Conservation (phyloP, 352 stramenopile genomes). For the Globisporangium heterothallicum region DNA sequence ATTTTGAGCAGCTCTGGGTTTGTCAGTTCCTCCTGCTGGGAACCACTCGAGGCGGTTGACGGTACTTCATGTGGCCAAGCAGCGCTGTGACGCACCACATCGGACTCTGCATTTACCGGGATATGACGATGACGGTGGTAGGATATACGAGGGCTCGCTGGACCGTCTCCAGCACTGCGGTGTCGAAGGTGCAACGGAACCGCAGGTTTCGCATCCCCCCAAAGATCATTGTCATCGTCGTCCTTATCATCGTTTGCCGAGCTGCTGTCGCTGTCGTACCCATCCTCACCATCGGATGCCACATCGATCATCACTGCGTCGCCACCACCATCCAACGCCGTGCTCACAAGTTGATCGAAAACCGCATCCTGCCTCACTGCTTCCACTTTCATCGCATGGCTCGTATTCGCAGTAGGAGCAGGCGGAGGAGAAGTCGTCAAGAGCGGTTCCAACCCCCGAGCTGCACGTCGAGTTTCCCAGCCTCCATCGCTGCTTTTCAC, state of each 20-base stretch:
- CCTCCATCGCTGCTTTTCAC: not conserved
- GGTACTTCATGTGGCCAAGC: too few relatives aligned
- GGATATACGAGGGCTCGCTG: not conserved
- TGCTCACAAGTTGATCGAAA: not conserved
- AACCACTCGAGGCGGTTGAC: too few relatives aligned
- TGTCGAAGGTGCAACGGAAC: not conserved
- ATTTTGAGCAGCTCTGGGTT: not conserved
- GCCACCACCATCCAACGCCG: not conserved
- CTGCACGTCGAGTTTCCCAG: not conserved
- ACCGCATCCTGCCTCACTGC: not conserved
- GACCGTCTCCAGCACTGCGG: not conserved
- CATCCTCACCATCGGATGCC: not conserved
- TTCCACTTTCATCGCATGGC: not conserved
- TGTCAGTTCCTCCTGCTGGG: not conserved
- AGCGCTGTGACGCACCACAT: too few relatives aligned
- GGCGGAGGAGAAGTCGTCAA: too few relatives aligned
- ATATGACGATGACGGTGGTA: not conserved
- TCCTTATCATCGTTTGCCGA: constrained; percentile 3
- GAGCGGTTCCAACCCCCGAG: too few relatives aligned
- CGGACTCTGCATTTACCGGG: not conserved
- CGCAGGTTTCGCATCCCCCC: not conserved
- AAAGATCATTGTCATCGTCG: constrained; percentile 3
- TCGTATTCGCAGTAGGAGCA: too few relatives aligned
- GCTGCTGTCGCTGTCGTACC: not conserved
- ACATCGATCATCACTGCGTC: not conserved